phyloP scores from a whole-genome alignment of 345 rosid genomes.

The Boechera retrofracta region DNA sequence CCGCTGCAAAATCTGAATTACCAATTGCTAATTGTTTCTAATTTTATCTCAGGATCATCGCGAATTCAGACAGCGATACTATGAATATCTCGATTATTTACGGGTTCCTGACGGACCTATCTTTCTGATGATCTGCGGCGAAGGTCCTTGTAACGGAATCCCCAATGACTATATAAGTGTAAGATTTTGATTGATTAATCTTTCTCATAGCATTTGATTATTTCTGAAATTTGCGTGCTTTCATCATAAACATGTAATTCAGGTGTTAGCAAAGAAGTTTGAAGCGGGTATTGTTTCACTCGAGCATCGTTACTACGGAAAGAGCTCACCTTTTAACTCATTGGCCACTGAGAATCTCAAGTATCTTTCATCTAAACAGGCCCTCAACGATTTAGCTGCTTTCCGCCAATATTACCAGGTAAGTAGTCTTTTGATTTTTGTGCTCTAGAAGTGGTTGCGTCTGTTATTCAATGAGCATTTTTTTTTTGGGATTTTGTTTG shows the following conservation, averaged over 20 bases:
- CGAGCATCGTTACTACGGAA: conserved; percentile 97
- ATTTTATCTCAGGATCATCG: conserved; percentile 64
- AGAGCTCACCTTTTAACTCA: conserved; percentile 80
- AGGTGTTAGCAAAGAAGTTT: conserved; percentile 96
- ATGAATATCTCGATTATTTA: conserved; percentile 75
- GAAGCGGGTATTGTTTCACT: conserved; percentile 96
- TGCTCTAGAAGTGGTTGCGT: background rate
- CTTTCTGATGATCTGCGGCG: conserved; percentile 83
- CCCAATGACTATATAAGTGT: conserved; percentile 62
- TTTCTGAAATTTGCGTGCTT: background rate
- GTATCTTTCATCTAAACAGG: conserved; percentile 90
- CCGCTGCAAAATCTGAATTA: background rate
- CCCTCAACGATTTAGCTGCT: conserved; percentile 85
- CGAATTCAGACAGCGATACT: conserved; percentile 73
- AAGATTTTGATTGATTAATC: background rate
- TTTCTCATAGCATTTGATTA: background rate
- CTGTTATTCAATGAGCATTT: background rate
- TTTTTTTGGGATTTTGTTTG: background rate
- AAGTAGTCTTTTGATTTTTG: conserved; percentile 30
- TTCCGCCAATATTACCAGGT: conserved; percentile 89
- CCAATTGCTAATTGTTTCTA: background rate
- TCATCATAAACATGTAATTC: conserved; percentile 13
- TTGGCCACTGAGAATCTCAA: conserved; percentile 70
- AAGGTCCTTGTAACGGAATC: conserved; percentile 78
- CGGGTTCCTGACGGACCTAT: conserved; percentile 78